Conservation (phyloP, 192 early-diverging fungal genomes). For the Backusella australiensis region DNA sequence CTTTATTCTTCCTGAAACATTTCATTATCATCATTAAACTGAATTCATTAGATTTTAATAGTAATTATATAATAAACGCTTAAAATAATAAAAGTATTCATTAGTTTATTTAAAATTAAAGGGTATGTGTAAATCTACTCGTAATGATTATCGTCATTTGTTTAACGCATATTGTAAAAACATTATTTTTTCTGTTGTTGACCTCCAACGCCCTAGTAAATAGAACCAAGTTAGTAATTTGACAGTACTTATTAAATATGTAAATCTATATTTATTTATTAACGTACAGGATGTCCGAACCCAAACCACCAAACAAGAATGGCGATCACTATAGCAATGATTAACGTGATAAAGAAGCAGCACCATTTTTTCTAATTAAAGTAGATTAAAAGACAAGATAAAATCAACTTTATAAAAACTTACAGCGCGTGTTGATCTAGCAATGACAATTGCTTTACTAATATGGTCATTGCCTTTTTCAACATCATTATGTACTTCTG, state of each 20-base stretch:
- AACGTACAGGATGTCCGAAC: conserved; percentile 24
- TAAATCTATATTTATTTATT: background rate
- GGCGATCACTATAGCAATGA: conserved; percentile 32
- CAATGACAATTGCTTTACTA: conserved; percentile 25
- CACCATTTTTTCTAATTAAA: conserved; percentile 40
- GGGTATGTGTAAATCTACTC: background rate
- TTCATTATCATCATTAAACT: background rate
- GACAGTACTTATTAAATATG: background rate
- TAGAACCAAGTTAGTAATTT: background rate
- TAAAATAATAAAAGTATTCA: background rate
- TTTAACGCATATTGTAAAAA: background rate
- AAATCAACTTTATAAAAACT: background rate
- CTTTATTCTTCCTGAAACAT: background rate
- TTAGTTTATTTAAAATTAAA: conserved; percentile 1
- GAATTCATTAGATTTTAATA: background rate
- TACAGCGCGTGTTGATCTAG: conserved; percentile 31
- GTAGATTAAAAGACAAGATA: background rate
- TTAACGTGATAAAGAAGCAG: conserved; percentile 35
- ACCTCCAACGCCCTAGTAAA: background rate
- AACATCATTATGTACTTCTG: conserved; percentile 15
- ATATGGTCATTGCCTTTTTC: conserved; percentile 29
- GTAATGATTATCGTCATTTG: background rate
- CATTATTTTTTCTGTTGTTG: background rate
- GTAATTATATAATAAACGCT: background rate
- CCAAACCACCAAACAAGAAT: conserved; percentile 45